Evolutionary conservation across 352 stramenopile species (phyloP).

Genomic region (Globisporangium middletonii): DNA sequence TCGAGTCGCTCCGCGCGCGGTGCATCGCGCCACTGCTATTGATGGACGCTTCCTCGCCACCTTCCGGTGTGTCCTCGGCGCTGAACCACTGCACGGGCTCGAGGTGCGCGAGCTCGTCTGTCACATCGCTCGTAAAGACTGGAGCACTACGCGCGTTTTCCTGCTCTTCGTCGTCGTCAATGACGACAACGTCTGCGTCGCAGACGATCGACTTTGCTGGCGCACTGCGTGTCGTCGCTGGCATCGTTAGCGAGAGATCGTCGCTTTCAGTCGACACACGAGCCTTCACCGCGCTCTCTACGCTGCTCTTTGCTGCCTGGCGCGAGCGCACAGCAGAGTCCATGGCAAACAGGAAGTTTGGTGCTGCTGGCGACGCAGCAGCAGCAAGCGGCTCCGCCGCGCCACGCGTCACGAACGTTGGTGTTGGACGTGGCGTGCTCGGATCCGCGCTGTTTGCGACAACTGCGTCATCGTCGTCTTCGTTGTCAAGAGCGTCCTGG

Average conservation of each 20-base stretch:
- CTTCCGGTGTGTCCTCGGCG: slow-evolving; percentile 1
- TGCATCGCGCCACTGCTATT: slow-evolving; percentile 17
- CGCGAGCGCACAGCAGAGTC: background rate
- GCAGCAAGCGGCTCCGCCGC: no score
- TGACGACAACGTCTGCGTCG: background rate
- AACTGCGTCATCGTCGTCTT: background rate
- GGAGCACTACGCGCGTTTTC: background rate
- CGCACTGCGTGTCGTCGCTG: background rate
- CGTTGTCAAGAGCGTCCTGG: slow-evolving; percentile 1
- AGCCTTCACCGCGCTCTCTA: background rate
- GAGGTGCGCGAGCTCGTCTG: background rate
- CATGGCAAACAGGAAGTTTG: background rate
- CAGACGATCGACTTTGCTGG: background rate
- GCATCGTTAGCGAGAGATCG: background rate
- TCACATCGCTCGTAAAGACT: slow-evolving; percentile 1
- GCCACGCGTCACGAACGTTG: background rate
- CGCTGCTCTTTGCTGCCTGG: background rate
- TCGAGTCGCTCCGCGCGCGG: slow-evolving; percentile 19
- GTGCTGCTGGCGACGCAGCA: no score
- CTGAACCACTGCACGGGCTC: background rate
- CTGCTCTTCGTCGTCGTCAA: background rate
- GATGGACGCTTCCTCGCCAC: slow-evolving; percentile 4
- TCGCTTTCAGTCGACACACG: background rate
- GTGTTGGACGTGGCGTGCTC: background rate
- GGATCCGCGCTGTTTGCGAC: background rate